A percentile compares a stretch with the other conserved stretches of the same genome.
These are phyloP conservation scores for Penicillium oxalicum DNA, from an alignment of 2,329 filamentous ascomycete genomes.

Conservation along the genomic window DNA sequence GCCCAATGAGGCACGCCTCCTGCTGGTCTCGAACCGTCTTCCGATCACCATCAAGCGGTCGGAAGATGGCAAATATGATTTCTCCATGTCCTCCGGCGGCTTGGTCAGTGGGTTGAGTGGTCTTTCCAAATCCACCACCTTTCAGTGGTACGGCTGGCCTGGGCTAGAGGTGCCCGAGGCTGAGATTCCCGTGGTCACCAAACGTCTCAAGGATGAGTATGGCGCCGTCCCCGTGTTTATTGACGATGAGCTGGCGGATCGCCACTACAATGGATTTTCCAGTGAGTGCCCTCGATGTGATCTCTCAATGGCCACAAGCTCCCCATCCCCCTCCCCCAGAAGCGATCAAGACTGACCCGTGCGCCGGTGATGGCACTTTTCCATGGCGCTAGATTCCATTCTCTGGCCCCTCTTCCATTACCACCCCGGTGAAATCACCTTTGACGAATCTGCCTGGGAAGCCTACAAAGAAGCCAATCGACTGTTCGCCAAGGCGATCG, in stretches of 20 bases:
- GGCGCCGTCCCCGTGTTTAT: conserved; percentile 88
- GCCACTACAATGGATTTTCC: conserved; percentile 96
- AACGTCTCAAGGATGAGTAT: conserved; percentile 78
- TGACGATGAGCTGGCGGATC: conserved; percentile 85
- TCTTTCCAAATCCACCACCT: conserved; percentile 83
- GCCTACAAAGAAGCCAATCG: conserved; percentile 91
- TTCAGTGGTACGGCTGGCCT: conserved; percentile 99
- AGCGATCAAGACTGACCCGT: no score
- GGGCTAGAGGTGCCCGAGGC: conserved; percentile 84
- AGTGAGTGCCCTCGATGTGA: conserved; percentile 52
- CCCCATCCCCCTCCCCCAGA: no score
- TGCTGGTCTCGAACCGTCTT: conserved; percentile 89
- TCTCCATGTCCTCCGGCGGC: conserved; percentile 94
- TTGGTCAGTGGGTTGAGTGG: conserved; percentile 91
- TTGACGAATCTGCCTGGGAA: conserved; percentile 89
- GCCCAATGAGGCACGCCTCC: conserved; percentile 48
- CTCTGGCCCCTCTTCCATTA: conserved; percentile 99
- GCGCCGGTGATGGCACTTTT: conserved; percentile 24
- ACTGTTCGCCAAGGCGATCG: conserved; percentile 81
- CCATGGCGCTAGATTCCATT: conserved; percentile 65
- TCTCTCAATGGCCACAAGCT: background rate
- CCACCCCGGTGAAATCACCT: conserved; percentile 96
- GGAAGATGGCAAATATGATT: conserved; percentile 85
- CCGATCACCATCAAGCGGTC: conserved; percentile 95
- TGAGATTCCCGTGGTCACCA: conserved; percentile 67